Conservation (phyloP, 352 stramenopile genomes). For the Phytopythium litorale region DNA sequence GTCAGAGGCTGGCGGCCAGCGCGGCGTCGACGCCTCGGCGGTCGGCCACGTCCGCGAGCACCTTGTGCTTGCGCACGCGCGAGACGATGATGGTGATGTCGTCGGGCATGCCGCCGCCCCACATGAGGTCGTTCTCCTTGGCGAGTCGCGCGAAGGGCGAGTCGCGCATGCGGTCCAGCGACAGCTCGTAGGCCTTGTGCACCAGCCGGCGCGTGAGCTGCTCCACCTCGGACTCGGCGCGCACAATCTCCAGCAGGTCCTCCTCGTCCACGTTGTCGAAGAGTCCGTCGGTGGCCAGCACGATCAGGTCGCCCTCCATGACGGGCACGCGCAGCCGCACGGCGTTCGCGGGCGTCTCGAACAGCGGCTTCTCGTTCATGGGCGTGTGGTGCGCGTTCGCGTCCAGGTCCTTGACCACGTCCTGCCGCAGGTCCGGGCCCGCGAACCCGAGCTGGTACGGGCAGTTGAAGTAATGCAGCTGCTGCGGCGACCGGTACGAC, state of each 20-base stretch:
- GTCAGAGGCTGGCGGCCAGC: constrained; percentile 5
- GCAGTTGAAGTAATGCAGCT: constrained; percentile 97
- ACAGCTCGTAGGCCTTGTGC: constrained; percentile 89
- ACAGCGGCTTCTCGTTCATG: constrained; percentile 80
- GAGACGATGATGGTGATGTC: constrained; percentile 84
- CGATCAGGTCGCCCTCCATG: constrained; percentile 92
- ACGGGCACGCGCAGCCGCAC: constrained; percentile 93
- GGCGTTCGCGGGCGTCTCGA: constrained; percentile 89
- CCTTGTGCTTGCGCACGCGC: constrained; percentile 49
- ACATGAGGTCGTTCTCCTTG: constrained; percentile 98
- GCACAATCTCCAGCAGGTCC: constrained; percentile 68
- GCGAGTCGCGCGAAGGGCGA: constrained; percentile 96
- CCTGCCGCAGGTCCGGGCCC: constrained; percentile 34
- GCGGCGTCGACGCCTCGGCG: constrained; percentile 13
- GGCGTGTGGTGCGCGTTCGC: constrained; percentile 35
- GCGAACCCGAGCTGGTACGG: constrained; percentile 90
- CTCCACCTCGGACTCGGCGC: constrained; percentile 50
- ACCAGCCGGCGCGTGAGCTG: constrained; percentile 80
- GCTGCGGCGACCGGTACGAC: constrained; percentile 94
- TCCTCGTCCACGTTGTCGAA: constrained; percentile 96
- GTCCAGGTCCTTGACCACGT: constrained; percentile 48
- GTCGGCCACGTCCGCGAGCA: constrained; percentile 20
- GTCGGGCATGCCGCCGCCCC: constrained; percentile 91
- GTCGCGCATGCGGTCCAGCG: constrained; percentile 88
- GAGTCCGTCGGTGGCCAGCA: constrained; percentile 95